phyloP scores from a whole-genome alignment of 306 rosid genomes.

The Inga oerstediana region DNA sequence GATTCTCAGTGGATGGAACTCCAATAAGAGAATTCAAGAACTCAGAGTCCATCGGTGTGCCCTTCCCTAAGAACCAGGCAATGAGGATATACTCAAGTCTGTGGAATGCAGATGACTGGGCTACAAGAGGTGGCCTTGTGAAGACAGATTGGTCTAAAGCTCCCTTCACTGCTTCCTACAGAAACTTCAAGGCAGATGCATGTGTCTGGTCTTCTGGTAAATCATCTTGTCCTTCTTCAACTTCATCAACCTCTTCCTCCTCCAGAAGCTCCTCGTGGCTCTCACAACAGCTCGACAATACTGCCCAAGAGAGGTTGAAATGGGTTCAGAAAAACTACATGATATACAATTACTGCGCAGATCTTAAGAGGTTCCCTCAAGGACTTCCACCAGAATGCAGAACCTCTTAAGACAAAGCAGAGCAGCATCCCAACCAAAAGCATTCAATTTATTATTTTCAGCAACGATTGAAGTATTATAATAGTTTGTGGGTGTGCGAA shows the following conservation, averaged over 20 bases:
- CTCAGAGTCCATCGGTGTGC: constrained; percentile 55
- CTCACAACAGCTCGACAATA: constrained; percentile 47
- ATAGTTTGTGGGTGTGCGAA: neutral
- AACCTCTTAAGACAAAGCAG: constrained; percentile 19
- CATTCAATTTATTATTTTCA: neutral
- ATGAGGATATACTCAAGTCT: constrained; percentile 72
- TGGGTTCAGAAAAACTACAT: constrained; percentile 72
- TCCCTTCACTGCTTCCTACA: constrained; percentile 72
- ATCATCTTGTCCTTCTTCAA: constrained; percentile 51
- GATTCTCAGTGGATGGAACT: constrained; percentile 74
- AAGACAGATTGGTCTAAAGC: constrained; percentile 76
- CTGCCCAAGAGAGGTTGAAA: constrained; percentile 42
- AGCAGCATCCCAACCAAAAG: neutral
- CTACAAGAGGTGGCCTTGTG: constrained; percentile 77
- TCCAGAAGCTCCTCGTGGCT: constrained; percentile 33
- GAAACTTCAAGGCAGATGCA: constrained; percentile 61
- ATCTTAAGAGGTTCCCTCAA: constrained; percentile 57
- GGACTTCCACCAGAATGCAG: constrained; percentile 67
- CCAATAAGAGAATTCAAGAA: constrained; percentile 83
- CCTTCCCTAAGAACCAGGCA: constrained; percentile 68
- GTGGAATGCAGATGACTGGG: constrained; percentile 89
- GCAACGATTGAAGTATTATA: too few species aligned
- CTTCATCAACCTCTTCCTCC: constrained; percentile 3
- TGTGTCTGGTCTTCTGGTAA: constrained; percentile 55
- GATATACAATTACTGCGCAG: constrained; percentile 74